A percentile compares a stretch with the other conserved stretches of the same genome.
These are phyloP conservation scores for Moesziomyces sp. DNA, from an alignment of 1,284 basidiomycete genomes.

Conservation along the genomic window DNA sequence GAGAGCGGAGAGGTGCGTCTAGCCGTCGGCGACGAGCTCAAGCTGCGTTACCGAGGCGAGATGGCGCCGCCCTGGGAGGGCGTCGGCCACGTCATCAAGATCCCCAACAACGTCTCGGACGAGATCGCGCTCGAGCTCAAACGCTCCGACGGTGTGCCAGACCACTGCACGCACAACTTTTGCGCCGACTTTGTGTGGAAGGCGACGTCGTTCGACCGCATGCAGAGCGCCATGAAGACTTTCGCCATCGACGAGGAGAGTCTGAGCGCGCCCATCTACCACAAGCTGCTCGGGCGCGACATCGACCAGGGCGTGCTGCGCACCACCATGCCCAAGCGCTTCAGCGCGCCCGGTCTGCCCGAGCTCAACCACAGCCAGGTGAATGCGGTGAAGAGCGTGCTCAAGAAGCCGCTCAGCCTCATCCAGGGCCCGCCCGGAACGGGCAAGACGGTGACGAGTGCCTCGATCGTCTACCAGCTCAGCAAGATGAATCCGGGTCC, in stretches of 20 bases:
- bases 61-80: constrained; percentile 87
- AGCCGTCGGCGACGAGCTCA: constrained; percentile 94
- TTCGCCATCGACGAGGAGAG: constrained; percentile 99
- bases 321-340: constrained; percentile 90
- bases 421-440: constrained; percentile 97
- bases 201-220: constrained; percentile 97
- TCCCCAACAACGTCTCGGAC: constrained; percentile 98
- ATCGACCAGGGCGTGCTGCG: constrained; percentile 86
- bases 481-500: constrained; percentile 99
- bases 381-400: constrained; percentile 97
- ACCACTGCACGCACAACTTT: constrained; percentile 93
- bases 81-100: constrained; percentile 97
- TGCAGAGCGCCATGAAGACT: constrained; percentile 99
- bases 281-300: constrained; percentile 96
- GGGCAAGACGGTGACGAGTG: constrained; percentile 99
- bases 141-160: constrained; percentile 90
- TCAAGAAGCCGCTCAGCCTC: constrained; percentile 97
- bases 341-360: constrained; percentile 95
- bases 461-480: constrained; percentile 97
- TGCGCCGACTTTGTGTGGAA: constrained; percentile 99
- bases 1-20: constrained; percentile 97
- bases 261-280: constrained; percentile 98
- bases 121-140: constrained; percentile 95
- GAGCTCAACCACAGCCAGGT: constrained; percentile 99
- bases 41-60: constrained; percentile 88